Evolutionary conservation across 257 asterid species (phyloP), one percentile per base, ranked within the genome.

Genomic region (Fraxinus pennsylvanica): DNA sequence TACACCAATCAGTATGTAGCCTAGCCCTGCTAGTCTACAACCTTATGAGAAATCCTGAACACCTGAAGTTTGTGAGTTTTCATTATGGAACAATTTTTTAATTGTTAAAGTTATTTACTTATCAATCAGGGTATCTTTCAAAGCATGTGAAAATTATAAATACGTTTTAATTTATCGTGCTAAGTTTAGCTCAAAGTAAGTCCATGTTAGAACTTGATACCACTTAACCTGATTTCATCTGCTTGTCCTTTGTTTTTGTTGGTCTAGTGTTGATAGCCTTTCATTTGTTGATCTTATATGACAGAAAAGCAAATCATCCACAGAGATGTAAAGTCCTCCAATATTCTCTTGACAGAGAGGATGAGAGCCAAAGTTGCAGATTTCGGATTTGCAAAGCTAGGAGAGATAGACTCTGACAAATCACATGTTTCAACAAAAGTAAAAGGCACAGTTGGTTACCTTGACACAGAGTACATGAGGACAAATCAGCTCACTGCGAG

Each of bases 271-370:
- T 76, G 73, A 74, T 73, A 69, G 71, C 45, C 39, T 65, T 47
- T 47, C 15, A 65, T 22, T 63, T 63, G 2, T 80, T 74, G 39
- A 68, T 73, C 61, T 72, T 80, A 43, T 80, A 43, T 73, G 74
- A 74, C 90, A 96, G 99, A 91, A 88, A 96, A 94, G 91, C 98
- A 91, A 89, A 96, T 96, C 41, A 96, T 96, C 88, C 99, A 96
- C 87, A 87, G 99, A 86, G 99, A 96, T 81, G 94, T 96, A 0
- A 96, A 96, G 92, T 91, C 99, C 65, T 96, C 99, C 29, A 96
- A 96, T 78, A 93, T 96, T 78, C 96, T 96, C 78, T 86, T 96
- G 83, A 96, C 97, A 0, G 98, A 96, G 67, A 89, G 96, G 86
- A 84, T 92, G 90, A 88, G 91, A 77, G 96, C 97, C 73, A 96